Percentiles rank a stretch among this genome's conserved stretches.
phyloP scores from a whole-genome alignment of 1,139 yeast genomes.

The Pichia kudriavzevii region DNA sequence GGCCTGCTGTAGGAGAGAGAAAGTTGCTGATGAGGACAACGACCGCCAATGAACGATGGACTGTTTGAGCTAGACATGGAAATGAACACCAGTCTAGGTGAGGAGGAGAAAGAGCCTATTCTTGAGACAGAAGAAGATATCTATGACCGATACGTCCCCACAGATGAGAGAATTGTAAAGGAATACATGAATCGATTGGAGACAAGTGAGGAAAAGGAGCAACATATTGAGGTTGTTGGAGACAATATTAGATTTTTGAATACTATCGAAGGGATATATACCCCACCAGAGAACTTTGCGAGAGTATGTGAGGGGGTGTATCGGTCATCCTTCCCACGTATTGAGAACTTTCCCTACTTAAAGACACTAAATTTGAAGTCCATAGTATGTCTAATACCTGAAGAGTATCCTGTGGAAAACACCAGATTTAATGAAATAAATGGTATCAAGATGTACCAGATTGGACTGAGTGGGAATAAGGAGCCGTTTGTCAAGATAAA shows the following conservation, averaged over 20 bases:
- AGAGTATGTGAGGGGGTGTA: slow-evolving; percentile 75
- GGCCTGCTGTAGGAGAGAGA: too few species aligned
- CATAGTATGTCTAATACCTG: slow-evolving; percentile 80
- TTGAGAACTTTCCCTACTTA: slow-evolving; percentile 70
- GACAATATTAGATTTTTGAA: slow-evolving; percentile 9
- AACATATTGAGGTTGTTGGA: neutral
- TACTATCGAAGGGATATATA: slow-evolving; percentile 14
- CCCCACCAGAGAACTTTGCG: slow-evolving; percentile 91
- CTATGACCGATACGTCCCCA: slow-evolving; percentile 26
- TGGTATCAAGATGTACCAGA: slow-evolving; percentile 66
- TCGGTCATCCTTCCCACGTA: slow-evolving; percentile 83
- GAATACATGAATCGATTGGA: slow-evolving; percentile 12
- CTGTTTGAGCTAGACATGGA: slow-evolving; percentile 14
- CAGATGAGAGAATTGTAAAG: slow-evolving; percentile 17
- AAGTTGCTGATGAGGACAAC: too few species aligned
- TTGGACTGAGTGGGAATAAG: slow-evolving; percentile 92
- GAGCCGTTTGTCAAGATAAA: slow-evolving; percentile 89
- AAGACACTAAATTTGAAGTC: slow-evolving; percentile 55
- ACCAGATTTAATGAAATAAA: slow-evolving; percentile 51
- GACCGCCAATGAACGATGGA: slow-evolving; percentile 6
- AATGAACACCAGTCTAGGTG: neutral
- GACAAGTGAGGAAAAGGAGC: slow-evolving; percentile 1
- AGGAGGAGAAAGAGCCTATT: slow-evolving; percentile 6
- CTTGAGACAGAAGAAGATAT: slow-evolving; percentile 23
- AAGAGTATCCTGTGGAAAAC: slow-evolving; percentile 80